Conservation (phyloP, 495 filamentous ascomycete genomes). For the Cercophora sp. region DNA sequence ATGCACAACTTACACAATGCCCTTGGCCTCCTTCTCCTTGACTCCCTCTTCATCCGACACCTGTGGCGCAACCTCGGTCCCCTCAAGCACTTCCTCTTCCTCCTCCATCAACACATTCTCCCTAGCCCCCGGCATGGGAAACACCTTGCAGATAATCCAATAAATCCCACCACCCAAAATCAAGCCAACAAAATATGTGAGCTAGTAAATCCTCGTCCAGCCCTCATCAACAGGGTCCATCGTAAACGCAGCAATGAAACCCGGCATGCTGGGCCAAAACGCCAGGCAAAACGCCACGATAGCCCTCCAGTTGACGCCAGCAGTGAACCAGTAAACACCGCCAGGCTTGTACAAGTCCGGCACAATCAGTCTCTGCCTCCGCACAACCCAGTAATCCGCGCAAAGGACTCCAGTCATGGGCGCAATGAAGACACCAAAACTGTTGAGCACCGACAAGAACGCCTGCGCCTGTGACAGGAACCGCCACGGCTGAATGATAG, state of each 20-base stretch:
- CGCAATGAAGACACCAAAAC: not conserved
- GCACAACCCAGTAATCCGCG: not conserved
- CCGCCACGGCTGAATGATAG: not conserved
- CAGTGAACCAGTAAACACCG: not conserved
- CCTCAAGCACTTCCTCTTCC: not conserved
- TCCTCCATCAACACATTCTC: not conserved
- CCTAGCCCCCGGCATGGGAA: not conserved
- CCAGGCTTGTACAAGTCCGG: not conserved
- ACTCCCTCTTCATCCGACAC: not conserved
- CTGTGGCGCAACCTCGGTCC: not conserved
- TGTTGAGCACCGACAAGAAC: not conserved
- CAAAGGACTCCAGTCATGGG: not conserved
- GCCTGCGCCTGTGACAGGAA: not conserved
- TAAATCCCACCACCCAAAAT: not conserved
- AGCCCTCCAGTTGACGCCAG: not conserved
- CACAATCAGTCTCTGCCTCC: not conserved
- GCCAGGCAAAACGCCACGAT: not conserved
- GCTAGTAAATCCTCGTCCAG: not conserved
- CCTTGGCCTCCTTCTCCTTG: not conserved
- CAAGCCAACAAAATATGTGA: not conserved
- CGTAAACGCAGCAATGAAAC: not conserved
- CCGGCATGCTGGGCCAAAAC: conserved; percentile 1
- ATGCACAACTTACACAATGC: too few relatives aligned
- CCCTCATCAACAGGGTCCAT: not conserved
- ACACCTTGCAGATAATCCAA: not conserved